Evolutionary conservation across 441 rosid genomes (phyloP), one percentile per base, ranked within the genome.

Genomic region (Eutrema salsugineum): DNA sequence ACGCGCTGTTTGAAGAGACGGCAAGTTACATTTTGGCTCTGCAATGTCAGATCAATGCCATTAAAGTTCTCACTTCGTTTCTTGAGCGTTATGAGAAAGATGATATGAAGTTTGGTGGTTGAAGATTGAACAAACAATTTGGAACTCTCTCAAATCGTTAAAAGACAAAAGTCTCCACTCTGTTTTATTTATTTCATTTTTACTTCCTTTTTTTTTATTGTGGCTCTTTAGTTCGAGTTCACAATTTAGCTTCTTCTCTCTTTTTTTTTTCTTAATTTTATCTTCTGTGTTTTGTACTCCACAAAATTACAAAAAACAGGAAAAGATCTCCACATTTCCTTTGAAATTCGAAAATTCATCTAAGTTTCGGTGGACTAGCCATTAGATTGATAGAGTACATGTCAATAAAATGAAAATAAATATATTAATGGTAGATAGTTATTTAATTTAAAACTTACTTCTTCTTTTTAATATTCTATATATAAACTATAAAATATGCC

Each of bases 1-100:
- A 86, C 51, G 78, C 78, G 71, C 66, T 90, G 64, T 88, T 86
- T 5, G 88, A 90, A 78, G 87, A 88, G 71, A 90, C 93, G 0
- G 96, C 93, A 36, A 81, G 48, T 10, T 90, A 90, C 77, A 90
- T 90, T 24, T 60, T 88, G 79, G 65, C 81, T 66, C 65, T 90
- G 62, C 84, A 88, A 71, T 78, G 66, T 77, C 93, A 88, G 75
- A 80, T 90, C 44, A 85, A 78, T 75, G 84, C 88, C 77, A 79
- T 86, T 85, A 82, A 71, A 79, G 76, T 78, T 62, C 83, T 90
- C 24, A 47, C 86, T 19, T n/a, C 61, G 43, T 77, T 85, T 60
- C 77, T 90, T 71, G 82, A 86, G 60, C 83, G 82, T n/a, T 66
- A 81, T 28, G 87, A 82, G 35, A 82, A 82, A 71, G 80, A 85